A percentile compares a stretch with the other conserved stretches of the same genome.
Evolutionary conservation across 2,329 filamentous ascomycete genomes (phyloP).

Genomic region (Pyricularia pennisetigena): DNA sequence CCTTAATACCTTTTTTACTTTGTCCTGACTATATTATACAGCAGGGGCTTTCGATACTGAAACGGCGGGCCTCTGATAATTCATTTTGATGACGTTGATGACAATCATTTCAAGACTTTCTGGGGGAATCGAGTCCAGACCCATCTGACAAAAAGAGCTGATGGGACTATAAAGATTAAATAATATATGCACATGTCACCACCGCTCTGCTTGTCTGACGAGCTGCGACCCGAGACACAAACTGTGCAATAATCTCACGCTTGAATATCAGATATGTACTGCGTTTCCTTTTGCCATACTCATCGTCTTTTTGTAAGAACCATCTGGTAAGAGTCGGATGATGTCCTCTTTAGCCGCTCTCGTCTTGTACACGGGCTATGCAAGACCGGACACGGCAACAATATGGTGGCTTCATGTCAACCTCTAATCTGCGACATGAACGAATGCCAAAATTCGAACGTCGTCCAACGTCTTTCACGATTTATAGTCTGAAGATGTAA

Average conservation of each 20-base stretch:
- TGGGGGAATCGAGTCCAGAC: neutral
- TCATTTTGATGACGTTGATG: neutral
- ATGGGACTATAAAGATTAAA: neutral
- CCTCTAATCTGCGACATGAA: too few relatives aligned
- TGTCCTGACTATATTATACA: neutral
- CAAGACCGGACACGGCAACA: too few relatives aligned
- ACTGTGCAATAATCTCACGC: neutral
- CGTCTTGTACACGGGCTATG: too few relatives aligned
- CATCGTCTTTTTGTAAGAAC: too few relatives aligned
- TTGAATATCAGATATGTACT: neutral
- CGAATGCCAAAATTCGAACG: too few relatives aligned
- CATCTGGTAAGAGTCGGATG: too few relatives aligned
- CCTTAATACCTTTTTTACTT: neutral
- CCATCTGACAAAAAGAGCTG: neutral
- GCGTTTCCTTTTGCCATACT: too few relatives aligned
- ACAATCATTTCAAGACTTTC: neutral
- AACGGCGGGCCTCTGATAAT: neutral
- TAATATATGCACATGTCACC: neutral
- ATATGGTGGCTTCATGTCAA: too few relatives aligned
- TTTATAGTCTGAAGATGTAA: neutral
- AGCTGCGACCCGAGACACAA: too few relatives aligned
- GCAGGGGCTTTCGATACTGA: neutral
- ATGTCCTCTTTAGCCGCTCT: too few relatives aligned
- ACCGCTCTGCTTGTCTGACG: neutral
- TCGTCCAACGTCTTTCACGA: too few relatives aligned